Evolutionary conservation across 2,329 filamentous ascomycete genomes (phyloP).

Genomic region (Colletotrichum sublineola): DNA sequence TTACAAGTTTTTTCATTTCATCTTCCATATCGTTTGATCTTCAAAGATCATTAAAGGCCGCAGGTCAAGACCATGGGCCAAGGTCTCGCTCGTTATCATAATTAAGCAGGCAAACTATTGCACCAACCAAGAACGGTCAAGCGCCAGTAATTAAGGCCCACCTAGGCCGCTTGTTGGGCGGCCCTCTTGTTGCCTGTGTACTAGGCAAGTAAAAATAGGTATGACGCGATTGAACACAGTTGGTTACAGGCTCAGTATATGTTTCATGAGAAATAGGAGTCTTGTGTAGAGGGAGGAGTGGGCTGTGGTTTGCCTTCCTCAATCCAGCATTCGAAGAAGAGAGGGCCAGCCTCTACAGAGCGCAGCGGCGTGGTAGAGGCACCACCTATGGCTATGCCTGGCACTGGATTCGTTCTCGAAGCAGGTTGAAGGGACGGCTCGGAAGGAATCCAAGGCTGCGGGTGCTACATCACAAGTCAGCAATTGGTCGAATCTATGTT

Average conservation of each 20-base stretch:
- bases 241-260: background rate
- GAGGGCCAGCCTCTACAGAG: slow-evolving; percentile 67
- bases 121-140: too few species aligned
- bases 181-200: background rate
- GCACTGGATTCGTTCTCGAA: slow-evolving; percentile 49
- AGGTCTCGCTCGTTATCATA: too few species aligned
- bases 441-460: slow-evolving; percentile 72
- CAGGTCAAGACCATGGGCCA: too few species aligned
- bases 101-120: too few species aligned
- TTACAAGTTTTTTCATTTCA: background rate
- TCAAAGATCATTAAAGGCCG: too few species aligned
- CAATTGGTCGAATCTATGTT: slow-evolving; percentile 1
- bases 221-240: background rate
- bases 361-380: slow-evolving; percentile 64
- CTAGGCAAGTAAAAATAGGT: background rate
- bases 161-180: background rate
- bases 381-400: slow-evolving; percentile 51
- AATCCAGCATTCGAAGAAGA: slow-evolving; percentile 77
- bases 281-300: slow-evolving; percentile 26
- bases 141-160: background rate
- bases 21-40: background rate
- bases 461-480: slow-evolving; percentile 57
- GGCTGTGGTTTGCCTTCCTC: slow-evolving; percentile 64
- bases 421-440: slow-evolving; percentile 60
- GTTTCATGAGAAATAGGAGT: slow-evolving; percentile 30